These are phyloP conservation scores for Dictyophora rubrovolvata DNA, from an alignment of 768 basidiomycete genomes.

Conservation along the genomic window DNA sequence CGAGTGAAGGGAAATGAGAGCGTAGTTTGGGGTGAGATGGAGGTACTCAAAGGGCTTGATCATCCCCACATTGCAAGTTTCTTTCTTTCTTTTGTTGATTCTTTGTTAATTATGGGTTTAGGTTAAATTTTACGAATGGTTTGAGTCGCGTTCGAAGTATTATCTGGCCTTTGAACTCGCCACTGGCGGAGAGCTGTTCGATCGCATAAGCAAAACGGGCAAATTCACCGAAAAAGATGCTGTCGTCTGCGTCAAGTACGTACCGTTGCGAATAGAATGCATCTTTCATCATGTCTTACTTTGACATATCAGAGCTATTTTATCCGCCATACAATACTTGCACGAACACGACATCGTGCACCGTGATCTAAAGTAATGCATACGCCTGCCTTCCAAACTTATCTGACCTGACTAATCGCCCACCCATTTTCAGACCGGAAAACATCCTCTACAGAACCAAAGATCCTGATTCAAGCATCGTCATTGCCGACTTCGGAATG, in stretches of 20 bases:
- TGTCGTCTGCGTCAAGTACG: slow-evolving; percentile 60
- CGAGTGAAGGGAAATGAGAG: slow-evolving; percentile 87
- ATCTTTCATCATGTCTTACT: not conserved
- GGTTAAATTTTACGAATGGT: slow-evolving; percentile 97
- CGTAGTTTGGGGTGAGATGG: slow-evolving; percentile 89
- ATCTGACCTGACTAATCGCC: not conserved
- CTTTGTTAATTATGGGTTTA: slow-evolving; percentile 19
- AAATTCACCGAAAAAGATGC: slow-evolving; percentile 94
- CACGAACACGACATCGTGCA: slow-evolving; percentile 93
- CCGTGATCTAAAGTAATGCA: slow-evolving; percentile 78
- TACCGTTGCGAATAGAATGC: slow-evolving; percentile 15
- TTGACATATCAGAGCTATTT: slow-evolving; percentile 48
- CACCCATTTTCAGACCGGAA: slow-evolving; percentile 57
- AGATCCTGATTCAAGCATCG: slow-evolving; percentile 69
- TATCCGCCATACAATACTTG: slow-evolving; percentile 81
- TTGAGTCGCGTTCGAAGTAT: slow-evolving; percentile 88
- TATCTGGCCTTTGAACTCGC: slow-evolving; percentile 95
- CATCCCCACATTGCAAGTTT: slow-evolving; percentile 80
- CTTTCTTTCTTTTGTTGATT: not conserved
- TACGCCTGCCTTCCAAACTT: not conserved
- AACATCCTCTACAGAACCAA: slow-evolving; percentile 88
- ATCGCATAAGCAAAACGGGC: slow-evolving; percentile 72
- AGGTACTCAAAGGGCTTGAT: slow-evolving; percentile 78
- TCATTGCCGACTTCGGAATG: slow-evolving; percentile 98
- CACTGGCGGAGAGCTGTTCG: slow-evolving; percentile 89